These are phyloP conservation scores for Aspergillus tanneri DNA, from an alignment of 2,329 filamentous ascomycete genomes.

Conservation along the genomic window DNA sequence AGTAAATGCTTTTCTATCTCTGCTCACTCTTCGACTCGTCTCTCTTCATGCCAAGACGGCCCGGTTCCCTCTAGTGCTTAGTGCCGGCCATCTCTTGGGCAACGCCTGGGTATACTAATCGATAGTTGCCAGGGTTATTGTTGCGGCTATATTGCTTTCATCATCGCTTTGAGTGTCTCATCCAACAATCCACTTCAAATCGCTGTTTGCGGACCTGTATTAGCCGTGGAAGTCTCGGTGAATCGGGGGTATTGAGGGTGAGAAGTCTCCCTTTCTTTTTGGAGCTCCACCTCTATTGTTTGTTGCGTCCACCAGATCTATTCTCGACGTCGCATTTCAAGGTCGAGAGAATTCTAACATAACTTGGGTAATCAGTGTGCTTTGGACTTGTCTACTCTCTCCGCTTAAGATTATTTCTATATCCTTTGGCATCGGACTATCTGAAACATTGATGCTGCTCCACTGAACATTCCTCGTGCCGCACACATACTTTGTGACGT, in stretches of 20 bases:
- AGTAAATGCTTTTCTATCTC: neutral
- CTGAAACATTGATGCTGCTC: constrained; percentile 10
- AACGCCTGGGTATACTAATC: constrained; percentile 14
- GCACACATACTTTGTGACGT: constrained; percentile 7
- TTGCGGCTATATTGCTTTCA: constrained; percentile 14
- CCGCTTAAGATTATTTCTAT: no score
- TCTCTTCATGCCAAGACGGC: constrained; percentile 12
- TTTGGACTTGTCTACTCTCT: no score
- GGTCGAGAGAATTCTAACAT: no score
- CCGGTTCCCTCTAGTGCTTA: constrained; percentile 16
- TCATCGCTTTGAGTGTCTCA: neutral
- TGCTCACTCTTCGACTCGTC: neutral
- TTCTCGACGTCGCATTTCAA: no score
- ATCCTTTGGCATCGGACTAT: no score
- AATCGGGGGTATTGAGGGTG: no score
- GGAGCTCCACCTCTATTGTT: no score
- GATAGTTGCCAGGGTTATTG: constrained; percentile 1
- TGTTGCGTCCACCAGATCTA: no score
- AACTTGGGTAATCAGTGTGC: no score
- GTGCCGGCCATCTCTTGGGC: constrained; percentile 21
- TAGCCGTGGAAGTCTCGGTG: no score
- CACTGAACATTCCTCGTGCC: constrained; percentile 8
- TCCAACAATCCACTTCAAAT: neutral
- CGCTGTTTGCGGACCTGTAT: neutral
- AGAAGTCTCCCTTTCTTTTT: no score